Percentiles rank a stretch among this genome's conserved stretches.
These are phyloP conservation scores for Penicillium concentricum DNA, from an alignment of 2,329 filamentous ascomycete species.

Conservation along the genomic window DNA sequence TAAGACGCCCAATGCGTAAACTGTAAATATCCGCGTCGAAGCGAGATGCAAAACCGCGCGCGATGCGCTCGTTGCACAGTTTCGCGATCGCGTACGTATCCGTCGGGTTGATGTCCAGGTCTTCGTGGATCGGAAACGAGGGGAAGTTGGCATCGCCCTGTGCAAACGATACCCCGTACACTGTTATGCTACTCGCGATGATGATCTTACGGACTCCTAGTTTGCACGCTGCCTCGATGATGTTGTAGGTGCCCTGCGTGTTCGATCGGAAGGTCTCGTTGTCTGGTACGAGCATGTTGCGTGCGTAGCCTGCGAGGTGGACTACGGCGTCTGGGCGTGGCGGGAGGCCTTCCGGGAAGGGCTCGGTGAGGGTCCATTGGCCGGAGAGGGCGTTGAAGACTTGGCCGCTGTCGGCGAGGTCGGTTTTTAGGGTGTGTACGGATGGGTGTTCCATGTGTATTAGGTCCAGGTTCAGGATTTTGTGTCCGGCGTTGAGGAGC, in stretches of 20 bases:
- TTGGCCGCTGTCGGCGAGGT: conserved; percentile 56
- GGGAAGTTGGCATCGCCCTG: conserved; percentile 58
- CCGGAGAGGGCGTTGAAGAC: conserved; percentile 58
- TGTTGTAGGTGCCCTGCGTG: conserved; percentile 58
- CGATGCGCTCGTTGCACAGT: conserved; percentile 58
- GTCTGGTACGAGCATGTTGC: conserved; percentile 62
- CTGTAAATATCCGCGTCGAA: conserved; percentile 60
- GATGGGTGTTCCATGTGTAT: conserved; percentile 38
- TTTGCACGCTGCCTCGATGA: conserved; percentile 63
- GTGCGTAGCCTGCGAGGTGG: conserved; percentile 59
- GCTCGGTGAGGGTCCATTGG: conserved; percentile 53
- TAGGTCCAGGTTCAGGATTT: conserved; percentile 57
- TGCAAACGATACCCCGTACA: conserved; percentile 63
- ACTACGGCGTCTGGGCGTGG: conserved; percentile 59
- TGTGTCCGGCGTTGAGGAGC: conserved; percentile 51
- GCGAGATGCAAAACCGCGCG: conserved; percentile 56
- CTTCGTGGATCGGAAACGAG: conserved; percentile 60
- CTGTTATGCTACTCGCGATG: conserved; percentile 59
- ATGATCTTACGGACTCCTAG: conserved; percentile 62
- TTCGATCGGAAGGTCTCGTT: conserved; percentile 61
- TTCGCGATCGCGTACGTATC: conserved; percentile 63
- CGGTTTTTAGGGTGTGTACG: conserved; percentile 57
- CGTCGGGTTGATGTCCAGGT: conserved; percentile 60
- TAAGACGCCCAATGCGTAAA: conserved; percentile 61
- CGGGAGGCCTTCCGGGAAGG: conserved; percentile 38